phyloP scores from a whole-genome alignment of 495 filamentous ascomycete genomes.

The Aspergillus ostianus region DNA sequence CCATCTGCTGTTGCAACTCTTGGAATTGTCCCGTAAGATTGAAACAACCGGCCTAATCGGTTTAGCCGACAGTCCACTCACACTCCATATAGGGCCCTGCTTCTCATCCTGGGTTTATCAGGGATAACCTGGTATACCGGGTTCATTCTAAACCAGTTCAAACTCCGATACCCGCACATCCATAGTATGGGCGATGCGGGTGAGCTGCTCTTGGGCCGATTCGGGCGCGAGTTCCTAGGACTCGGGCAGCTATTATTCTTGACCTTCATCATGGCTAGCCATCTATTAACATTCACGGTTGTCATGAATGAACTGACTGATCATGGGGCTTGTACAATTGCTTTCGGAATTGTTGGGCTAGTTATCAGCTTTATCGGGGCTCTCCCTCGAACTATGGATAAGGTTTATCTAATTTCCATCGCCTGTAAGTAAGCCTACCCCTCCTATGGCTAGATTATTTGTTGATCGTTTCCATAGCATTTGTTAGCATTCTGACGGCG shows the following conservation, averaged over 20 bases:
- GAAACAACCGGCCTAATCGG: not conserved
- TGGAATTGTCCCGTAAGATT: slow-evolving; percentile 52
- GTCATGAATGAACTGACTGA: slow-evolving; percentile 67
- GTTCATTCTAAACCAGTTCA: slow-evolving; percentile 76
- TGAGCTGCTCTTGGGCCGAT: slow-evolving; percentile 58
- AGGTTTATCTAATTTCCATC: slow-evolving; percentile 59
- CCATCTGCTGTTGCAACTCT: slow-evolving; percentile 62
- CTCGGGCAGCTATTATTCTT: slow-evolving; percentile 64
- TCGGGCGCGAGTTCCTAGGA: slow-evolving; percentile 65
- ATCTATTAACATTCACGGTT: slow-evolving; percentile 74
- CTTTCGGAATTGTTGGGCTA: slow-evolving; percentile 66
- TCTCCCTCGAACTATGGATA: slow-evolving; percentile 64
- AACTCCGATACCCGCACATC: slow-evolving; percentile 66
- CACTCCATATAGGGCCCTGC: slow-evolving; percentile 46
- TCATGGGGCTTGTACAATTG: slow-evolving; percentile 66
- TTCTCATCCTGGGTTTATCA: slow-evolving; percentile 65
- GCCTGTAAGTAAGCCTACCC: slow-evolving; percentile 52
- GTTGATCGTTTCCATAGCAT: not conserved
- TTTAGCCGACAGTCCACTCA: slow-evolving; percentile 7
- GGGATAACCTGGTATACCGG: slow-evolving; percentile 73
- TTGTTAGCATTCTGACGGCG: slow-evolving; percentile 58
- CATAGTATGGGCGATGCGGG: slow-evolving; percentile 72
- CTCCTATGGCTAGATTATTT: slow-evolving; percentile 36
- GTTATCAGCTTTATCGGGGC: slow-evolving; percentile 62
- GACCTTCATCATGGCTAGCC: slow-evolving; percentile 74